phyloP scores from a whole-genome alignment of 805 yeast genomes.

The Debaryomyces hansenii region DNA sequence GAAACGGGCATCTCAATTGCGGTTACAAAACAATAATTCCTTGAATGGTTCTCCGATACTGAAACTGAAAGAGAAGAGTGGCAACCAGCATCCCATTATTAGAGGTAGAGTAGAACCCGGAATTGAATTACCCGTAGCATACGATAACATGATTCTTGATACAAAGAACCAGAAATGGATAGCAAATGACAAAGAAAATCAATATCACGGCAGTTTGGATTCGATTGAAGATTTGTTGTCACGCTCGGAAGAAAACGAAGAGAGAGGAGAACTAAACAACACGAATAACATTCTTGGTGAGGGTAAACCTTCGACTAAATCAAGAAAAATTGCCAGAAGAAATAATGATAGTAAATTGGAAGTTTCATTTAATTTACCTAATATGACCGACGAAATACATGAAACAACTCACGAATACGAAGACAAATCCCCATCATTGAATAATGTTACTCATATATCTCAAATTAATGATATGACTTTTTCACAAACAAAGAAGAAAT shows the following conservation, averaged over 20 bases:
- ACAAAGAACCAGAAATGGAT: constrained; percentile 31
- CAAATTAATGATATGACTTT: constrained; percentile 47
- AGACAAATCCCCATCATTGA: constrained; percentile 11
- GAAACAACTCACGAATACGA: not conserved
- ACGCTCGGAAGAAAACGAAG: constrained; percentile 7
- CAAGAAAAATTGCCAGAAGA: constrained; percentile 2
- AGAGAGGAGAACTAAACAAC: not conserved
- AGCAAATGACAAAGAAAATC: constrained; percentile 16
- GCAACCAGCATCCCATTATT: constrained; percentile 7
- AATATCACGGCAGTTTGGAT: constrained; percentile 29
- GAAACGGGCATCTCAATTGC: constrained; percentile 40
- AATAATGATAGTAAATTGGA: constrained; percentile 23
- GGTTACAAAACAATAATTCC: constrained; percentile 15
- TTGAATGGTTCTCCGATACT: constrained; percentile 3
- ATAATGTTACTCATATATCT: constrained; percentile 43
- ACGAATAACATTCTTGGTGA: not conserved
- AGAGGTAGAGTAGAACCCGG: constrained; percentile 39
- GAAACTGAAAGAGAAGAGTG: constrained; percentile 2
- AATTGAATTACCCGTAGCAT: constrained; percentile 29
- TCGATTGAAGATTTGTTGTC: constrained; percentile 38
- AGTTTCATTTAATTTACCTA: constrained; percentile 43
- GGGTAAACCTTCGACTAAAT: not conserved
- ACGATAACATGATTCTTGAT: constrained; percentile 37
- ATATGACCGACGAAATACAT: constrained; percentile 11
- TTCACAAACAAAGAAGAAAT: constrained; percentile 42